Base-by-base conservation (phyloP, 2,329 filamentous ascomycete species). In the Alternaria alternata region DNA sequence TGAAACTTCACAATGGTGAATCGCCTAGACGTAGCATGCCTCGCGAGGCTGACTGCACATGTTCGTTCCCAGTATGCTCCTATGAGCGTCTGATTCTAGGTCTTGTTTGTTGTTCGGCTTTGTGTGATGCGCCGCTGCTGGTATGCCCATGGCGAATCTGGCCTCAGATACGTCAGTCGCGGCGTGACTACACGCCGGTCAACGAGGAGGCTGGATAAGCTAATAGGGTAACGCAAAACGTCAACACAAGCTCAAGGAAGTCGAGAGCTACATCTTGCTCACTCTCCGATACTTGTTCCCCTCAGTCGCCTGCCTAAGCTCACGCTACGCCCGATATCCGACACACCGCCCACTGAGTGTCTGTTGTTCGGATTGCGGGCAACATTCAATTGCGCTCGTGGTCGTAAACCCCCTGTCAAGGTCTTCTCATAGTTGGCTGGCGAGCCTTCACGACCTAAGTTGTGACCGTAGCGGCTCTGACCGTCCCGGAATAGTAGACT, bases 251-350 rank as follows among this genome's bases (percentile, higher is more conserved):
- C 53, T 57, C 32, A 48, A 59, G 30, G 36, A 9, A 46, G 34
- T 46, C 9, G 20, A 52, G 39, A 36, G 54, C 41, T 63, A 55
- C 59, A 43, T 24, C 52, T 51, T 66, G 64, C 66, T 77, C 73
- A 78, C 67, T 78, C 72, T 61, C 70, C 76, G 39, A 67, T 73
- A 54, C 68, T 72, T 28, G 66, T 67, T 44, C 74, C 75, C 42
- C 75, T 66, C 42, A 69, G 24, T 24, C 75, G 67, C 44, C 74
- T 68, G 14, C 65, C 70, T 38, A 78, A 42, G 51, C 70, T 77
- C 30, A 69, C 69, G 34, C 58, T 75, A n/a, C 75, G 70, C 8
- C 62, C 66, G 4, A 78, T 62, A 14, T 72, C 69, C 7, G 65
- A 52, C 12, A 69, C 66, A 11, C 71, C 70, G 18, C 70, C 71